These are phyloP conservation scores for Rubroboletus pulcherrimus DNA, from an alignment of 768 basidiomycete genomes.

Conservation along the genomic window DNA sequence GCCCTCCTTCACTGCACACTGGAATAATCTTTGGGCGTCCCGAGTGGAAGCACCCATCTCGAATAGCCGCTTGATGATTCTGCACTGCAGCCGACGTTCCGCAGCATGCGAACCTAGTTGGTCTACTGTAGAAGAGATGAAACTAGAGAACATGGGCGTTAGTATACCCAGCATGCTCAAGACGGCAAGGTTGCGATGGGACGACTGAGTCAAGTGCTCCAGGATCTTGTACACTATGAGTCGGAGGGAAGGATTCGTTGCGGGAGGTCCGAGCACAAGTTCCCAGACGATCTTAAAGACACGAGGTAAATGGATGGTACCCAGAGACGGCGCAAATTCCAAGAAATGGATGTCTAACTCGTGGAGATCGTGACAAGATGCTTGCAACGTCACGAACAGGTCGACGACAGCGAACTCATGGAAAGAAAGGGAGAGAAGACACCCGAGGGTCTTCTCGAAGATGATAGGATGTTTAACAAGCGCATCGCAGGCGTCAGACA, in stretches of 20 bases:
- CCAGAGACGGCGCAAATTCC: constrained; percentile 37
- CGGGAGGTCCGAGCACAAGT: constrained; percentile 35
- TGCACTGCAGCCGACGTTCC: constrained; percentile 56
- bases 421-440: constrained; percentile 63
- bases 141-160: constrained; percentile 40
- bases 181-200: constrained; percentile 68
- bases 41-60: constrained; percentile 70
- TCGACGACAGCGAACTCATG: constrained; percentile 57
- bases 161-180: constrained; percentile 59
- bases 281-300: constrained; percentile 62
- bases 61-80: constrained; percentile 61
- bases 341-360: constrained; percentile 40
- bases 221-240: constrained; percentile 57
- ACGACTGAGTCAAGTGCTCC: constrained; percentile 55
- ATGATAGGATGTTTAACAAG: constrained; percentile 48
- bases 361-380: constrained; percentile 38
- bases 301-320: constrained; percentile 53
- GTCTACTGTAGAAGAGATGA: constrained; percentile 21
- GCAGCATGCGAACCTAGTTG: constrained; percentile 9
- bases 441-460: constrained; percentile 56
- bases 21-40: constrained; percentile 64
- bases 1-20: constrained; percentile 47
- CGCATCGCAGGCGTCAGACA: constrained; percentile 54
- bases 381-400: constrained; percentile 48
- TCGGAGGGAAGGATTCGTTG: constrained; percentile 41